Conservation (phyloP, 257 asterid genomes). For the Przewalskia tangutica region DNA sequence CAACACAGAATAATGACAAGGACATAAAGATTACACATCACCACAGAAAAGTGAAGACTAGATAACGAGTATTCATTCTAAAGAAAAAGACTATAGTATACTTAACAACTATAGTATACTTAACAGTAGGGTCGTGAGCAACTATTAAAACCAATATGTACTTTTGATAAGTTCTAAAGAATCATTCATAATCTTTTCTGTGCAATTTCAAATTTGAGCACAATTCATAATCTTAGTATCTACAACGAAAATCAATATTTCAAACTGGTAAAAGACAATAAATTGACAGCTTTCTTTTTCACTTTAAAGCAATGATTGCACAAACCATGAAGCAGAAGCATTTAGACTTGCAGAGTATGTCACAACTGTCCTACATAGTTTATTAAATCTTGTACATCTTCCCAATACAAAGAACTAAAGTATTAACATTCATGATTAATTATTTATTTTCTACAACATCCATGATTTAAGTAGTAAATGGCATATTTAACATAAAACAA, state of each 20-base stretch:
- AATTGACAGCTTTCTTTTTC: neutral
- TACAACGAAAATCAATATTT: neutral
- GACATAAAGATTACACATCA: neutral
- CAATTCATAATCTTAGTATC: neutral
- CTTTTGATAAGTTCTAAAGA: neutral
- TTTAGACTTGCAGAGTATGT: neutral
- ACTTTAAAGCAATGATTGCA: neutral
- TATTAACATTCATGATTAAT: neutral
- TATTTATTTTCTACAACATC: neutral
- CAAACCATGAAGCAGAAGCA: neutral
- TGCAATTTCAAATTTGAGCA: neutral
- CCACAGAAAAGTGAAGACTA: no score
- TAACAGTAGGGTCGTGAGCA: neutral
- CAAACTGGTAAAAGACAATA: neutral
- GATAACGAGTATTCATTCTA: neutral
- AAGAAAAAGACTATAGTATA: no score
- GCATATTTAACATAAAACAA: neutral
- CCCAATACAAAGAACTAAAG: neutral
- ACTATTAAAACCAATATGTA: neutral
- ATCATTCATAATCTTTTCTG: neutral
- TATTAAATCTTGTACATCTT: neutral
- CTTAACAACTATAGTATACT: no score
- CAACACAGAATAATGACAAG: neutral
- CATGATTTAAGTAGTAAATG: neutral
- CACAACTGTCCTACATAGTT: neutral